phyloP scores from a whole-genome alignment of 106 monocot species.

The Platanthera zijinensis region DNA sequence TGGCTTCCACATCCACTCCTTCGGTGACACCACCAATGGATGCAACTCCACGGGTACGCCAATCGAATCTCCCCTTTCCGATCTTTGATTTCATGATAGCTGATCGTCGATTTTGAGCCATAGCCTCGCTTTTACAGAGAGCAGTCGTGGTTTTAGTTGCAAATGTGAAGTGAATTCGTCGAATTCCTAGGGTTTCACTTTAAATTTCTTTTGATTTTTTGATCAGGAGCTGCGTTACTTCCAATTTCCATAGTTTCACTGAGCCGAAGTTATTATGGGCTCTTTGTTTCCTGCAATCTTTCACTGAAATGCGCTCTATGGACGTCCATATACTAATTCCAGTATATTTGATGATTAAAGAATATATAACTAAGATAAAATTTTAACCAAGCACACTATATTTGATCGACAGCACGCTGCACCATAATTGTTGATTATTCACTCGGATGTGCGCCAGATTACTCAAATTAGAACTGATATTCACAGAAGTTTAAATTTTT shows the following conservation, averaged over 20 bases:
- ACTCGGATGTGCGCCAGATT: too few species aligned
- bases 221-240: background rate
- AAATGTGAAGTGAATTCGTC: background rate
- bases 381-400: too few species aligned
- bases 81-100: background rate
- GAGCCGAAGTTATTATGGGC: background rate
- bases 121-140: background rate
- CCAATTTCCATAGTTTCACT: background rate
- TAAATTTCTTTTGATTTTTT: background rate
- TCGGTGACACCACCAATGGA: slow-evolving; percentile 83
- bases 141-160: background rate
- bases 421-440: too few species aligned
- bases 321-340: too few species aligned
- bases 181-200: background rate
- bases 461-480: too few species aligned
- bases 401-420: too few species aligned
- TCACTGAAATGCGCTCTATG: too few species aligned
- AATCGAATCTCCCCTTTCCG: background rate
- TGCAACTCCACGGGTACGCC: slow-evolving; percentile 80
- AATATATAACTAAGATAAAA: too few species aligned
- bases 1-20: slow-evolving; percentile 82
- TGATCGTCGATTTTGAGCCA: background rate
- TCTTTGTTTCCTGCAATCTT: too few species aligned
- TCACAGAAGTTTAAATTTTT: too few species aligned
- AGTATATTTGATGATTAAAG: too few species aligned